Base-by-base conservation (phyloP, 2,329 filamentous ascomycete genomes). In the Claviceps sorghi region DNA sequence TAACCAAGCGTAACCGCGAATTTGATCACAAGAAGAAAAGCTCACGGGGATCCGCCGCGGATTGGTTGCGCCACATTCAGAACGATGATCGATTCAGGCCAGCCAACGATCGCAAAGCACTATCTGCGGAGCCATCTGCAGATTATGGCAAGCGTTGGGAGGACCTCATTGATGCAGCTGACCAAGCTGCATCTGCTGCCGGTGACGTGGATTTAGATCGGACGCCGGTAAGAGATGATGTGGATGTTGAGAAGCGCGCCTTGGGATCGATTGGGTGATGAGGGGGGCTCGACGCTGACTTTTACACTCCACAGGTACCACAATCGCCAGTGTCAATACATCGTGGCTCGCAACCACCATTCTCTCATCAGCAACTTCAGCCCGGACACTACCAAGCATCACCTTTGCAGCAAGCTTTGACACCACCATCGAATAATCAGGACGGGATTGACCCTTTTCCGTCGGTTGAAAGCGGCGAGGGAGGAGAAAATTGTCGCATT, bases 91-190 rank as follows among this genome's bases (percentile, higher is more conserved):
- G 85, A 56, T 74, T 88, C 57, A 84, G 84, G 56, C 72, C 74
- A 13, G 73, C 73, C 53, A 82, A 84, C 60, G 82, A 88, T 61
- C 79, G 87, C 56, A 95, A 95, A 69, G 87, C 88, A 52, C 79
- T 86, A 58, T 95, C 88, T 17, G 87, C 87, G 43, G 91, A 96
- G 67, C 89, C 90, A 26, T 79, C 84, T 53, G 82, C 80, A 21
- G 84, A 86, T 54, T 86, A 86, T 69, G 89, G 88, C 58, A 95
- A 93, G 71, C 79, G 91, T 61, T 97, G 91, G 93, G 88, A 95
- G 68, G 91, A 97, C 67, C 76, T 97, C 55, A 94, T 97, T 58
- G 90, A 96, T 68, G 91, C 91, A 50, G 91, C 87, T 40, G 69
- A 71, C 55, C 69, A 72, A 52, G 70, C 78, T 52, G 89, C 91